Conservation (phyloP, 2,329 filamentous ascomycete genomes). For the Stagonosporopsis rhizophila region DNA sequence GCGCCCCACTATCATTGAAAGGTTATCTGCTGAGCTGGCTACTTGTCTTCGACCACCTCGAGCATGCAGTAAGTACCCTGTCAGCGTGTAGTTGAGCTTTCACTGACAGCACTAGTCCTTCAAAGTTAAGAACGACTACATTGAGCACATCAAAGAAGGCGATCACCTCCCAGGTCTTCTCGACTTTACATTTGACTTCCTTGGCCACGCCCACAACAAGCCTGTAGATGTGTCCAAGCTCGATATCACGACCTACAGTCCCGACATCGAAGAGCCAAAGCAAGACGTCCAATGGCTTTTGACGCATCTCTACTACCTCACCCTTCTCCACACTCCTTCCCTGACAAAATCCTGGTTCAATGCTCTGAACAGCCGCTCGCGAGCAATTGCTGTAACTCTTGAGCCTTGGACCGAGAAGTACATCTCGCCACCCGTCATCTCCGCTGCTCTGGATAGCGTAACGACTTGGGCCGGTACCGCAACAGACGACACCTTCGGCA, state of each 20-base stretch:
- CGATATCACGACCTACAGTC: constrained; percentile 70
- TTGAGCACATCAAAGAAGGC: constrained; percentile 77
- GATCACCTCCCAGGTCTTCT: constrained; percentile 73
- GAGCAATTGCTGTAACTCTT: constrained; percentile 78
- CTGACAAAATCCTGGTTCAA: constrained; percentile 82
- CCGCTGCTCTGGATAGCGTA: constrained; percentile 71
- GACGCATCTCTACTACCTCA: constrained; percentile 84
- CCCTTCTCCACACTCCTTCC: constrained; percentile 76
- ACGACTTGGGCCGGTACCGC: constrained; percentile 64
- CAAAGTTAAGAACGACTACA: constrained; percentile 83
- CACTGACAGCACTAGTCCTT: constrained; percentile 63
- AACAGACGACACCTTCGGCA: constrained; percentile 59
- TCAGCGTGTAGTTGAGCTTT: too few relatives aligned
- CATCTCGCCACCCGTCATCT: constrained; percentile 75
- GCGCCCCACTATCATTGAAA: constrained; percentile 72
- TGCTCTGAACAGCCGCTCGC: constrained; percentile 73
- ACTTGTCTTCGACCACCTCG: constrained; percentile 85
- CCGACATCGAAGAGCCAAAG: constrained; percentile 66
- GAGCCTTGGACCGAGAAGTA: constrained; percentile 81
- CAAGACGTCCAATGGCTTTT: constrained; percentile 83
- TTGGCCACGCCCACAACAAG: constrained; percentile 78
- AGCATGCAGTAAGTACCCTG: constrained; percentile 61
- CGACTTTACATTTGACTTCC: constrained; percentile 81
- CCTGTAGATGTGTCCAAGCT: constrained; percentile 75
- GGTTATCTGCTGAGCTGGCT: constrained; percentile 90